phyloP scores from a whole-genome alignment of 257 asterid genomes.

The Fraxinus pennsylvanica region DNA sequence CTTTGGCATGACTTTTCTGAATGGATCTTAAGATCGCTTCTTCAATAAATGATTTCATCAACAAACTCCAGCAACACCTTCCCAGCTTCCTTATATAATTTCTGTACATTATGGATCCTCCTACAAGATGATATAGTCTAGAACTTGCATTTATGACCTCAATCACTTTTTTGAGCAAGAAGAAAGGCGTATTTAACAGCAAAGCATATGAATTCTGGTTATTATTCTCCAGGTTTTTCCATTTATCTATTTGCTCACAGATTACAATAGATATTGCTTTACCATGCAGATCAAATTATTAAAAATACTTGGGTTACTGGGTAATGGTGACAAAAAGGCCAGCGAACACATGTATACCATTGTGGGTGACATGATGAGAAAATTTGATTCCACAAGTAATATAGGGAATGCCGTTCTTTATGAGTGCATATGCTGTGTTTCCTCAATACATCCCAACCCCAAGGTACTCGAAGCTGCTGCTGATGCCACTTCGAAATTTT shows the following conservation, averaged over 20 bases:
- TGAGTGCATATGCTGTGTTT: slow-evolving; percentile 87
- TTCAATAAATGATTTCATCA: slow-evolving; percentile 15
- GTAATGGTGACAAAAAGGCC: slow-evolving; percentile 88
- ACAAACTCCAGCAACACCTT: slow-evolving; percentile 13
- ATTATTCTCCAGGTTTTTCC: background rate
- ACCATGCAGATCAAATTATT: slow-evolving; percentile 75
- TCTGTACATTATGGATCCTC: slow-evolving; percentile 10
- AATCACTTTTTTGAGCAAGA: background rate
- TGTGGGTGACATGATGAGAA: slow-evolving; percentile 80
- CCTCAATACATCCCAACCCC: slow-evolving; percentile 83
- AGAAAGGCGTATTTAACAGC: slow-evolving; percentile 11
- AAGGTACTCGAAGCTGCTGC: slow-evolving; percentile 91
- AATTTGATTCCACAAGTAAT: slow-evolving; percentile 80
- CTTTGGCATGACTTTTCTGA: background rate
- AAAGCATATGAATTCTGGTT: slow-evolving; percentile 10
- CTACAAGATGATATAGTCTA: background rate
- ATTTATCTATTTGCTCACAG: background rate
- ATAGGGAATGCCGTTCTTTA: slow-evolving; percentile 92
- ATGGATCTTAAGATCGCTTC: slow-evolving; percentile 11
- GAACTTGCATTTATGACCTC: slow-evolving; percentile 3
- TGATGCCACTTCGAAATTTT: slow-evolving; percentile 78
- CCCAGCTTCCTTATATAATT: slow-evolving; percentile 14
- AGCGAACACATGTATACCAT: slow-evolving; percentile 96
- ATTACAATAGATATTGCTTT: slow-evolving; percentile 1
- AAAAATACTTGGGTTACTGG: slow-evolving; percentile 77